phyloP scores from a whole-genome alignment of 352 stramenopile species.

The Globisporangium cederbergense region DNA sequence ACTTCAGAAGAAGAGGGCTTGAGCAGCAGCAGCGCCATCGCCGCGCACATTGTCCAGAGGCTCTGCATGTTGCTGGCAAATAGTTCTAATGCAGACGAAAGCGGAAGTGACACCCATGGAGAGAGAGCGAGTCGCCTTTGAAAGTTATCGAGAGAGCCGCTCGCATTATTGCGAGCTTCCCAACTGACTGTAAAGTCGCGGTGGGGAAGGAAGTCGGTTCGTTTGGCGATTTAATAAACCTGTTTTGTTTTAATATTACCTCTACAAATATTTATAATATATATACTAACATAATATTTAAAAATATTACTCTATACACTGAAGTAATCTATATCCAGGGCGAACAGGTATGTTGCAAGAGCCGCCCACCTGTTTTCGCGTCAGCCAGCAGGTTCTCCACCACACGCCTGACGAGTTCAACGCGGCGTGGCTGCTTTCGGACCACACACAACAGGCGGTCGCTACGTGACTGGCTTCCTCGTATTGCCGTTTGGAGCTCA shows the following conservation, averaged over 20 bases:
- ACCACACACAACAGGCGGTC: conserved; percentile 2
- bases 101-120: conserved; percentile 4
- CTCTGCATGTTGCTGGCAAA: neutral
- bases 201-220: conserved; percentile 1
- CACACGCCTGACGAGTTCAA: neutral
- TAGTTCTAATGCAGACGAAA: neutral
- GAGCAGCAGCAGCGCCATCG: neutral
- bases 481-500: neutral
- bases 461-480: neutral
- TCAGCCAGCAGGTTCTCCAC: conserved; percentile 2
- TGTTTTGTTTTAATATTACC: neutral
- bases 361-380: conserved; percentile 5
- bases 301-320: neutral
- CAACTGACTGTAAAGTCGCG: conserved; percentile 1
- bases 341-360: neutral
- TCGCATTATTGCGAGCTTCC: neutral
- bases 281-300: too few species aligned
- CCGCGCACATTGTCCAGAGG: neutral
- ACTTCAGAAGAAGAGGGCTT: neutral
- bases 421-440: neutral
- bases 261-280: too few species aligned
- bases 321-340: neutral
- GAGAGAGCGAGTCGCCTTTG: neutral
- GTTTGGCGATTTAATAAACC: neutral
- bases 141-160: neutral